phyloP scores from a whole-genome alignment of 2,329 filamentous ascomycete species.

The Xylariaceae sp. region DNA sequence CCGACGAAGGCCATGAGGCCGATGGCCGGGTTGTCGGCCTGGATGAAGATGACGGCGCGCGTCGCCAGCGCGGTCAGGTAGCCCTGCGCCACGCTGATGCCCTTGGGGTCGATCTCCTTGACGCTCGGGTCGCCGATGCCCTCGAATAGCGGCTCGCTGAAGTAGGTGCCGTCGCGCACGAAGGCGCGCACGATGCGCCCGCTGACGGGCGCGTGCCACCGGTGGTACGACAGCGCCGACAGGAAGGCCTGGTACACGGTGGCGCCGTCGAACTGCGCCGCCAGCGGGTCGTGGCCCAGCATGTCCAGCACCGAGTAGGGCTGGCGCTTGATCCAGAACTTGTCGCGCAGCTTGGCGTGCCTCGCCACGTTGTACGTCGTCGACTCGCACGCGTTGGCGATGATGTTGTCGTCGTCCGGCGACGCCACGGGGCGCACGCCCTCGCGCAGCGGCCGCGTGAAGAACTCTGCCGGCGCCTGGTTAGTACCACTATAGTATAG shows the following conservation, averaged over 20 bases:
- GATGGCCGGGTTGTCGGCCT: conserved; percentile 58
- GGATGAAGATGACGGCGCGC: conserved; percentile 60
- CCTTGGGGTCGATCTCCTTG: conserved; percentile 21
- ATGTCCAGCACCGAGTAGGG: conserved; percentile 49
- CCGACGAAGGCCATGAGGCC: conserved; percentile 64
- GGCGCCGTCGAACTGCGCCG: conserved; percentile 42
- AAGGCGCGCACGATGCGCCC: conserved; percentile 45
- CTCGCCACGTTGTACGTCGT: conserved; percentile 33
- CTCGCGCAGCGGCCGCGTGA: conserved; percentile 43
- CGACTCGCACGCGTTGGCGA: conserved; percentile 51
- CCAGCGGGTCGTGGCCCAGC: conserved; percentile 38
- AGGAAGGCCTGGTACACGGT: conserved; percentile 57
- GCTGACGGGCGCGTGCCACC: conserved; percentile 53
- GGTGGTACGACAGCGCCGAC: conserved; percentile 51
- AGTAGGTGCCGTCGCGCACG: conserved; percentile 50
- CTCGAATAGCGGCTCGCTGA: conserved; percentile 47
- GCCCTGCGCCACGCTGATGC: conserved; percentile 45
- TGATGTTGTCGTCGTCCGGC: conserved; percentile 39
- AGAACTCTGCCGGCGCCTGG: conserved; percentile 35
- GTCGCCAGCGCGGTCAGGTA: conserved; percentile 64
- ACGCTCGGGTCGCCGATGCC: conserved; percentile 19
- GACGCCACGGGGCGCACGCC: conserved; percentile 40
- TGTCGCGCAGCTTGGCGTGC: conserved; percentile 38
- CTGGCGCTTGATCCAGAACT: conserved; percentile 54
- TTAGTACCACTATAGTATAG: not conserved